Evolutionary conservation across 2,329 filamentous ascomycete genomes (phyloP).

Genomic region (Ascochyta fabae): DNA sequence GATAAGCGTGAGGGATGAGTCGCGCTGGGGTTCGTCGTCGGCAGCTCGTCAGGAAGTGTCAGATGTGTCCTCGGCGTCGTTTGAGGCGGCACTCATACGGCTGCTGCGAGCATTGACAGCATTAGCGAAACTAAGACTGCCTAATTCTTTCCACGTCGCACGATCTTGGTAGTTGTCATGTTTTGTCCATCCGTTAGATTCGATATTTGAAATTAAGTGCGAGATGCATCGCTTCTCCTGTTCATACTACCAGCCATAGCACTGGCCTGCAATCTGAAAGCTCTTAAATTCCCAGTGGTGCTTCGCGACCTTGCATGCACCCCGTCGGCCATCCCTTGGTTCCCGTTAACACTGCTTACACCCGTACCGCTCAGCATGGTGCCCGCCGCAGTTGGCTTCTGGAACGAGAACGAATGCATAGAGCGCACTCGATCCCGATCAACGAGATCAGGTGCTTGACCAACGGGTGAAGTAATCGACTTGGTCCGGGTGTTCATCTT

Average conservation of each 20-base stretch:
- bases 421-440: constrained; percentile 12
- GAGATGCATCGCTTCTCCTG: constrained; percentile 12
- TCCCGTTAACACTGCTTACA: too few species aligned
- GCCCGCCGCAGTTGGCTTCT: neutral
- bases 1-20: too few species aligned
- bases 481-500: constrained; percentile 26
- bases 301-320: constrained; percentile 7
- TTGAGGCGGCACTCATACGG: neutral
- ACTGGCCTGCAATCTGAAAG: constrained; percentile 30
- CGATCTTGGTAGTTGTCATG: neutral
- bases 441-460: neutral
- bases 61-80: too few species aligned
- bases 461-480: neutral
- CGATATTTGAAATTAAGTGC: neutral
- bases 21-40: too few species aligned
- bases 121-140: neutral
- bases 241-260: constrained; percentile 29
- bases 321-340: neutral
- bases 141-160: neutral
- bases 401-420: constrained; percentile 12
- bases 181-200: neutral
- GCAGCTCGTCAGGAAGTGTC: too few species aligned
- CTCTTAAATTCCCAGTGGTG: constrained; percentile 22
- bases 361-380: neutral
- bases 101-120: constrained; percentile 5